Evolutionary conservation across 352 stramenopile genomes (phyloP).

Genomic region (Vaucheria bursata): DNA sequence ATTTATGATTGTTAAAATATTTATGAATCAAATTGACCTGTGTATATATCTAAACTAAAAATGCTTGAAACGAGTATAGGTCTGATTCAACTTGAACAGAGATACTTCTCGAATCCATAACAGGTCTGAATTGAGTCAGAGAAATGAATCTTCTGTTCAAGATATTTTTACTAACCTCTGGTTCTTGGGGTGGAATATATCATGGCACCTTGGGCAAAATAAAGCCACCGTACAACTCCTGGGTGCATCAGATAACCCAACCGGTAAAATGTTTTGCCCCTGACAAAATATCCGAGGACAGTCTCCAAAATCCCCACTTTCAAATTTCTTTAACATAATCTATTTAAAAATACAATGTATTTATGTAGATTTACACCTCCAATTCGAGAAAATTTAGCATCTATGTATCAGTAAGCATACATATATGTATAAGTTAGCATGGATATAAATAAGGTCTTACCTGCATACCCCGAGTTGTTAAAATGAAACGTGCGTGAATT

Average conservation of each 20-base stretch:
- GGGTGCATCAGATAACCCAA: constrained; percentile 78
- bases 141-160: too few species aligned
- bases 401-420: not conserved
- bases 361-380: too few species aligned
- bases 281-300: constrained; percentile 98
- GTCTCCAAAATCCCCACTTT: constrained; percentile 84
- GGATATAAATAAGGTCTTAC: constrained; percentile 35
- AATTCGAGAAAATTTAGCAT: too few species aligned
- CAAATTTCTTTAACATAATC: constrained; percentile 89
- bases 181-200: constrained; percentile 38
- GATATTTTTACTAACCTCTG: too few species aligned
- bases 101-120: too few species aligned
- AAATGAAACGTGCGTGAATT: constrained; percentile 98
- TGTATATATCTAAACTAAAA: too few species aligned
- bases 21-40: too few species aligned
- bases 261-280: constrained; percentile 90
- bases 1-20: too few species aligned
- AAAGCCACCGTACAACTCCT: constrained; percentile 54
- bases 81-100: too few species aligned
- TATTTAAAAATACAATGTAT: too few species aligned
- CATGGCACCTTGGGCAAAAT: constrained; percentile 57
- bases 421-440: not conserved
- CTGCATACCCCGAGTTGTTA: constrained; percentile 97
- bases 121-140: too few species aligned
- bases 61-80: too few species aligned